Evolutionary conservation across 345 rosid species (phyloP), one percentile per base, ranked within the genome.

Genomic region (Erysimum cheiranthoides): DNA sequence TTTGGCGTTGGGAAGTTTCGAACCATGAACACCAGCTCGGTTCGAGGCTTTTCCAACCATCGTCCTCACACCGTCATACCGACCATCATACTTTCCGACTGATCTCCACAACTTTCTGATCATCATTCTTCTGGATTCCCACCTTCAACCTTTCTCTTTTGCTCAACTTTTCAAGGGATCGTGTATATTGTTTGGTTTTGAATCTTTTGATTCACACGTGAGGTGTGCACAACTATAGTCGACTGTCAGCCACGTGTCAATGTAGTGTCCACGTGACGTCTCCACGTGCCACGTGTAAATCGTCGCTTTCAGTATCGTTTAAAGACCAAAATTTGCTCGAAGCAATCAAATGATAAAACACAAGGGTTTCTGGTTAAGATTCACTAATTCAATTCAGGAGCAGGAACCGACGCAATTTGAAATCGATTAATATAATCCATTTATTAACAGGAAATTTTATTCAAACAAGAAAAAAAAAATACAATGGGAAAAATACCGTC

Each of bases 21-120:
- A 66, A 71, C 81, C 81, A 59, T 72, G 73, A 72, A 72, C 81
- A 66, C 81, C 69, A 2, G 81, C 57, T 78, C 81, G 73, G 57
- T 78, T 43, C 3, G 77, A 71, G 7, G 77, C 69, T 78, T 78
- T 72, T 40, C 77, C 81, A 59, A 78, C 69, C 73, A 72, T 58
- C 10, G 73, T 72, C 63, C 77, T 78, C 34, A 28, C 77, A 14
- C 64, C 39, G 1, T 50, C 39, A 31, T 42, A 72, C 27, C 68
- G 28, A 66, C 6, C 13, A 59, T 73, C 63, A 17, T 16, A 51
- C 43, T 50, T 66, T 1, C 51, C 50, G n/a, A 34, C 58, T 59
- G 45, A 35, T 42, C 64, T 67, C 73, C 16, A 66, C 51, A 32
- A 78, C 45, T 66, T 66, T 11, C 70, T 45, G 68, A 59, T 51